These are phyloP conservation scores for Dendrobium chrysotoxum DNA, from an alignment of 106 monocot species.

Conservation along the genomic window DNA sequence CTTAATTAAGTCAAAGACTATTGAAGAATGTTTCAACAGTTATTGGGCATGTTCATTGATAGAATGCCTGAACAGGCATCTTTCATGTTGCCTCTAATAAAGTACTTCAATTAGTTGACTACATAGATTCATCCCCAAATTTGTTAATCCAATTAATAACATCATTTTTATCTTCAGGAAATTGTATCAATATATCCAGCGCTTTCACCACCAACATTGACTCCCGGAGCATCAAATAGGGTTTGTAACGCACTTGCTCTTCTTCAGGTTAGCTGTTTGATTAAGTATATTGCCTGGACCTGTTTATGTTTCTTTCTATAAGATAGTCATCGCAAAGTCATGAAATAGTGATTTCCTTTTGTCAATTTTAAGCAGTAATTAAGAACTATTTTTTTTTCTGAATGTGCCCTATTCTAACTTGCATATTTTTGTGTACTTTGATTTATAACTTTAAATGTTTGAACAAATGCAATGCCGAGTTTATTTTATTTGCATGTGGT, in stretches of 20 bases:
- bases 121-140: conserved; percentile 1
- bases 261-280: conserved; percentile 66
- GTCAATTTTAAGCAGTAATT: no score
- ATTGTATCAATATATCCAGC: conserved; percentile 92
- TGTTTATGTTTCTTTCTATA: not conserved
- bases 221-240: conserved; percentile 91
- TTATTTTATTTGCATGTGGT: no score
- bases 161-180: conserved; percentile 48
- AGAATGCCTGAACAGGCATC: not conserved
- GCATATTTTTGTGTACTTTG: not conserved
- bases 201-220: conserved; percentile 90
- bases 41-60: not conserved
- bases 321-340: not conserved
- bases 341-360: no score
- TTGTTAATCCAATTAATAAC: conserved; percentile 2
- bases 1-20: not conserved
- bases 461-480: no score
- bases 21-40: not conserved
- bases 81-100: not conserved
- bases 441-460: not conserved
- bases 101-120: not conserved
- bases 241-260: conserved; percentile 99
- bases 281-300: not conserved
- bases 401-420: no score
- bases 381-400: no score